Percentiles rank a stretch among this genome's conserved stretches.
These are phyloP conservation scores for Gaultheria prostrata DNA, from an alignment of 148 eudicot species.

Conservation along the genomic window DNA sequence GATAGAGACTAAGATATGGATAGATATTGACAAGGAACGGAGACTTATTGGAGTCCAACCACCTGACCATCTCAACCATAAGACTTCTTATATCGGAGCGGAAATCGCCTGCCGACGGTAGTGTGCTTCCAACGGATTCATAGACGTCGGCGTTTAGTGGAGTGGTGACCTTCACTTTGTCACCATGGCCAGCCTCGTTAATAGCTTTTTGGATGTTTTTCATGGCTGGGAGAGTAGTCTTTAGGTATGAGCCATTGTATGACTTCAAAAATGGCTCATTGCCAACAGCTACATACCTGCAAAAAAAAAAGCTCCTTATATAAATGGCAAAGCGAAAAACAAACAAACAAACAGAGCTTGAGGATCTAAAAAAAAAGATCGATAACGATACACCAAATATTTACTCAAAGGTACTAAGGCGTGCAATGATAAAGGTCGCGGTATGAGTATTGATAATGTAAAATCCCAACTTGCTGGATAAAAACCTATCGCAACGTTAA, in stretches of 20 bases:
- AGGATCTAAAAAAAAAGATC: not conserved
- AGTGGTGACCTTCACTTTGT: constrained; percentile 57
- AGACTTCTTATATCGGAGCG: constrained; percentile 55
- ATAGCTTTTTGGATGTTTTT: constrained; percentile 75
- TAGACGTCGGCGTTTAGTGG: constrained; percentile 91
- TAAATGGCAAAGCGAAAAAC: not conserved
- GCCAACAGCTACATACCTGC: constrained; percentile 81
- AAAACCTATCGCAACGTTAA: no score
- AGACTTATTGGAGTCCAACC: constrained; percentile 47
- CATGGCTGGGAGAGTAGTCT: constrained; percentile 58
- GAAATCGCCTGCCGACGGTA: constrained; percentile 81
- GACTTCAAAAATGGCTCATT: constrained; percentile 77
- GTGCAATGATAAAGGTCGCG: no score
- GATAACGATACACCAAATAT: not conserved
- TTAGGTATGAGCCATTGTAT: constrained; percentile 53
- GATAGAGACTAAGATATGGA: constrained; percentile 81
- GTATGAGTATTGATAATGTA: no score
- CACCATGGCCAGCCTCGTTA: constrained; percentile 46
- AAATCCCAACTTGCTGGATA: no score
- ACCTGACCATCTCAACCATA: constrained; percentile 63
- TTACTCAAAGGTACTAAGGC: no score
- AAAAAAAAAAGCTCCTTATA: not conserved
- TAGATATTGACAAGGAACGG: constrained; percentile 75
- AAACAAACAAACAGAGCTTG: not conserved
- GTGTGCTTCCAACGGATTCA: constrained; percentile 30